phyloP scores from a whole-genome alignment of 148 eudicot genomes.

The Chenopodium formosanum region DNA sequence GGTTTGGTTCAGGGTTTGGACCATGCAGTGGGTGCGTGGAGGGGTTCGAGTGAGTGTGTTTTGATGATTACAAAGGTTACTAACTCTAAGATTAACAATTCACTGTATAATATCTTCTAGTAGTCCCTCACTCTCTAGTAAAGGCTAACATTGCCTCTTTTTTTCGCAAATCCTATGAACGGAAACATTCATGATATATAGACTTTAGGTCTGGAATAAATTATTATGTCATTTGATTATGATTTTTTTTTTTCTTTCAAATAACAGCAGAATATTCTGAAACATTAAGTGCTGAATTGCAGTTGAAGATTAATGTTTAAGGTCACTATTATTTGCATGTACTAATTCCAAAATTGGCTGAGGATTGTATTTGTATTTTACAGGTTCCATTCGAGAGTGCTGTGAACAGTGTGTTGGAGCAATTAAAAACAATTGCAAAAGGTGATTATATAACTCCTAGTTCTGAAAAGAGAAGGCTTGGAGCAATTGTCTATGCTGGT shows the following conservation, averaged over 20 bases:
- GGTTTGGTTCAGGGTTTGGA: too few species aligned
- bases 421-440: constrained; percentile 59
- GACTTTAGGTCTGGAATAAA: too few species aligned
- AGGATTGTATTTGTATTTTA: constrained; percentile 17
- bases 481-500: constrained; percentile 77
- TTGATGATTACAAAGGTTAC: too few species aligned
- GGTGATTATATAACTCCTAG: constrained; percentile 64
- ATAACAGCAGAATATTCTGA: neutral
- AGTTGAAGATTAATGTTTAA: neutral
- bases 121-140: neutral
- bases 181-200: neutral
- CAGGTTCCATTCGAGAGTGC: constrained; percentile 89
- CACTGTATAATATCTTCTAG: neutral
- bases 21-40: too few species aligned
- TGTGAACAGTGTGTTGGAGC: constrained; percentile 60
- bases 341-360: neutral
- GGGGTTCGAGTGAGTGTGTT: too few species aligned
- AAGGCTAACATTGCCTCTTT: neutral
- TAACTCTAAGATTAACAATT: neutral
- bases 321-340: neutral
- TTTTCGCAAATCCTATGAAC: neutral
- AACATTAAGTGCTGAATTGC: neutral
- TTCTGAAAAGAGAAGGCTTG: constrained; percentile 65
- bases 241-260: neutral
- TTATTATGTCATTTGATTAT: too few species aligned